Conservation (phyloP, 2,329 filamentous ascomycete species). For the Blumeria graminis region DNA sequence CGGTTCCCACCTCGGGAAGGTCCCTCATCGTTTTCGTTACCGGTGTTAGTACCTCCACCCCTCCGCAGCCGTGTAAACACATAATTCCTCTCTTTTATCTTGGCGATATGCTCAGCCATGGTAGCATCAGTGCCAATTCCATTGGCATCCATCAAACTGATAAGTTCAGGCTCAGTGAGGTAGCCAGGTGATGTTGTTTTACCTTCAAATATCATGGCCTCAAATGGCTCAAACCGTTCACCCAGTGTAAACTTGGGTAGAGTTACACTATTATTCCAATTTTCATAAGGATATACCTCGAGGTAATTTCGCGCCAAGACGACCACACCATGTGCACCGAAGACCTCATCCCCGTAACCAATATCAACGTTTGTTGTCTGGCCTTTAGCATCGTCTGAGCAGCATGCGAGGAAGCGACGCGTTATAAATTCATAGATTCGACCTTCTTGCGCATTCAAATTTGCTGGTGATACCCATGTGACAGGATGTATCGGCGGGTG, state of each 20-base stretch:
- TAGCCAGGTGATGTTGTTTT: constrained; percentile 68
- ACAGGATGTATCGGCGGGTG: constrained; percentile 95
- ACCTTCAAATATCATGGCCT: constrained; percentile 77
- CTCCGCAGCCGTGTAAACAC: constrained; percentile 38
- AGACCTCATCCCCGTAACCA: constrained; percentile 58
- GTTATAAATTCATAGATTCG: constrained; percentile 82
- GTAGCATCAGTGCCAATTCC: constrained; percentile 96
- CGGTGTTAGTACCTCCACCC: constrained; percentile 8
- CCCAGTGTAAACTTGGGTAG: constrained; percentile 58
- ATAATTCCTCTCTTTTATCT: constrained; percentile 78
- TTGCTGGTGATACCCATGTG: constrained; percentile 43
- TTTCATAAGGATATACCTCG: constrained; percentile 88
- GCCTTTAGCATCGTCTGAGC: constrained; percentile 82
- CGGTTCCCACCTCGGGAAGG: constrained; percentile 17
- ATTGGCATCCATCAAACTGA: constrained; percentile 93
- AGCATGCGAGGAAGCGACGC: constrained; percentile 81
- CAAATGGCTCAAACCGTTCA: constrained; percentile 66
- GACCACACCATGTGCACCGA: constrained; percentile 59
- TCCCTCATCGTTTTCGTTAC: constrained; percentile 2
- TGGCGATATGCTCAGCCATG: constrained; percentile 96
- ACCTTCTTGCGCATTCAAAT: constrained; percentile 41
- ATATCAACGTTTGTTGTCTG: constrained; percentile 70
- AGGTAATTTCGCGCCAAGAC: constrained; percentile 82
- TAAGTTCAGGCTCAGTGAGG: constrained; percentile 83
- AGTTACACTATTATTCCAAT: constrained; percentile 72